phyloP scores from a whole-genome alignment of 2,329 filamentous ascomycete species.

The Meredithiella fracta region DNA sequence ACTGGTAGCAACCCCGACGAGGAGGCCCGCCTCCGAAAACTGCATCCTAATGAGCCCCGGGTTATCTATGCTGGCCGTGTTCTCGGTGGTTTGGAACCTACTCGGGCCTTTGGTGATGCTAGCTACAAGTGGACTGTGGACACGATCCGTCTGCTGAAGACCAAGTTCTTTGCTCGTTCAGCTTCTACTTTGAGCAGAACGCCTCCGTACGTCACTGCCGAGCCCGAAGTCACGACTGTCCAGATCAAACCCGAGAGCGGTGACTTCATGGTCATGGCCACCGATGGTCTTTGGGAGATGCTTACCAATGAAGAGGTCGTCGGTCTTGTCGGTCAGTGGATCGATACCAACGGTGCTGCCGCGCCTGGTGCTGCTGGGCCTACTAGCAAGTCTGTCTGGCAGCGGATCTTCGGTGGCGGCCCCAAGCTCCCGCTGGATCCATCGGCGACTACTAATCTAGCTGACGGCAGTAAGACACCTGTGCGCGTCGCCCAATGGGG shows the following conservation, averaged over 20 bases:
- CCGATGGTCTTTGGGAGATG: constrained; percentile 98
- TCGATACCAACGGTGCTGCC: constrained; percentile 53
- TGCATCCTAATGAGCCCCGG: constrained; percentile 77
- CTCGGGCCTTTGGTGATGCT: constrained; percentile 87
- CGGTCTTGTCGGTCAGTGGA: constrained; percentile 89
- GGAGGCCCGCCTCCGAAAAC: constrained; percentile 61
- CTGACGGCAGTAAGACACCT: constrained; percentile 58
- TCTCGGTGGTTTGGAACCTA: constrained; percentile 80
- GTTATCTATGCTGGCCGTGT: constrained; percentile 83
- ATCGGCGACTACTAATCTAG: constrained; percentile 48
- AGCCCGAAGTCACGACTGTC: constrained; percentile 86
- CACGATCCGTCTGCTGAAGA: constrained; percentile 65
- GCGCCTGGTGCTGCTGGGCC: constrained; percentile 38
- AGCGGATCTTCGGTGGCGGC: constrained; percentile 31
- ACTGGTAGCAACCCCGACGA: constrained; percentile 82
- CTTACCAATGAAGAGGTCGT: constrained; percentile 96
- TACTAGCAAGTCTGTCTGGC: constrained; percentile 52
- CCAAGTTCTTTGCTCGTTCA: constrained; percentile 72
- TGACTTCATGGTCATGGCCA: constrained; percentile 92
- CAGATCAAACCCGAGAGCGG: constrained; percentile 77
- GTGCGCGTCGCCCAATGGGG: constrained; percentile 88
- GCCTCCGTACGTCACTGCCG: constrained; percentile 91
- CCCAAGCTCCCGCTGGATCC: constrained; percentile 53
- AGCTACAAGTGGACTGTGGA: constrained; percentile 92
- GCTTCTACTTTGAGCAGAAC: constrained; percentile 67